Evolutionary conservation across 2,329 filamentous ascomycete species (phyloP).

Genomic region (Diaporthe vexans): DNA sequence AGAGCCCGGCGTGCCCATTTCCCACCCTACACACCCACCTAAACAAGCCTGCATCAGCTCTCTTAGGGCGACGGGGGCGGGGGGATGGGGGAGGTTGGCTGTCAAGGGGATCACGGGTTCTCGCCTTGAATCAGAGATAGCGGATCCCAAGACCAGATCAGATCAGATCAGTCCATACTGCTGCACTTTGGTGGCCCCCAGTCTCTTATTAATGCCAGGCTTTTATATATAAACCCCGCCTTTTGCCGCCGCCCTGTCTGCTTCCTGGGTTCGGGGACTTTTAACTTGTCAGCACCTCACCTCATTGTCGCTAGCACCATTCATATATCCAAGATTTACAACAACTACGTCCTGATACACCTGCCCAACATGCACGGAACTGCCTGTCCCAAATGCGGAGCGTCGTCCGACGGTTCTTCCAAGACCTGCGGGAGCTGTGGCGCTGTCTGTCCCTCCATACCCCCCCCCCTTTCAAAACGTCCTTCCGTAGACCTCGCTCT

Average conservation of each 20-base stretch:
- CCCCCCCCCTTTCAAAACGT: not conserved
- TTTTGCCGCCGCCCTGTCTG: not conserved
- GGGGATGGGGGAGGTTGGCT: not conserved
- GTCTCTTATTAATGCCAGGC: conserved; percentile 5
- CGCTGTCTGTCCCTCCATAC: conserved; percentile 62
- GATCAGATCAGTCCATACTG: not conserved
- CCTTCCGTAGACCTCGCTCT: too few species aligned
- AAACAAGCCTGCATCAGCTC: conserved; percentile 1
- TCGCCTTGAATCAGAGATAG: conserved; percentile 32
- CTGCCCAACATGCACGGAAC: conserved; percentile 56
- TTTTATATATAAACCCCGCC: conserved; percentile 34
- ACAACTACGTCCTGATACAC: not conserved
- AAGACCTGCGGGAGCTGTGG: conserved; percentile 71
- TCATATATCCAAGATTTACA: not conserved
- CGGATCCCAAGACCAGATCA: conserved; percentile 29
- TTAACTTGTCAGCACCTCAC: too few species aligned
- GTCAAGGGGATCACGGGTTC: conserved; percentile 23
- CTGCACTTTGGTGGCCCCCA: not conserved
- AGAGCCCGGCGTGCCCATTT: conserved; percentile 33
- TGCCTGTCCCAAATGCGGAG: conserved; percentile 71
- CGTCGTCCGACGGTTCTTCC: conserved; percentile 56
- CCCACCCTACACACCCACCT: conserved; percentile 10
- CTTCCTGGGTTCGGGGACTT: not conserved
- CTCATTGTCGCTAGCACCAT: too few species aligned
- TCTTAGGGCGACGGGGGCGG: conserved; percentile 1